Conservation (phyloP, 2,329 filamentous ascomycete species). For the Xylariaceae sp. region DNA sequence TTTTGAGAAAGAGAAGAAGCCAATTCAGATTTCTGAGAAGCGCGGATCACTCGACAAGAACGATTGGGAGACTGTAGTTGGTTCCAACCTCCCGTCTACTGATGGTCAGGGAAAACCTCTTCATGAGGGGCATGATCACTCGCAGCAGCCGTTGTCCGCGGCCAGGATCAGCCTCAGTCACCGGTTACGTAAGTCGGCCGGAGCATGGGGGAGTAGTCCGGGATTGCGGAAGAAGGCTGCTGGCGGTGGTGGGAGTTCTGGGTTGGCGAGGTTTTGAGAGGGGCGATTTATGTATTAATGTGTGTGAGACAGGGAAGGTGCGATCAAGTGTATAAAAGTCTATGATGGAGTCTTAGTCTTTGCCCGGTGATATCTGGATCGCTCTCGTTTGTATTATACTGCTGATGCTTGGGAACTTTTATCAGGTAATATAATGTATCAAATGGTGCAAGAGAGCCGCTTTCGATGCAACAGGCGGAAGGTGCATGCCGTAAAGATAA, state of each 20-base stretch:
- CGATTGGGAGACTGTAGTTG: constrained; percentile 36
- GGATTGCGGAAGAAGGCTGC: constrained; percentile 37
- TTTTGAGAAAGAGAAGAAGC: constrained; percentile 2
- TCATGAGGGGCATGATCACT: constrained; percentile 13
- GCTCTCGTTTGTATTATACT: too few species aligned
- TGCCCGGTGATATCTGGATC: too few species aligned
- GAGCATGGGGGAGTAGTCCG: constrained; percentile 43
- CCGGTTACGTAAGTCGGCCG: constrained; percentile 46
- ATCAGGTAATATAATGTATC: too few species aligned
- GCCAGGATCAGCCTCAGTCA: constrained; percentile 48
- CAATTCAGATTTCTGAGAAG: constrained; percentile 16
- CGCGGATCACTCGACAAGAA: constrained; percentile 29
- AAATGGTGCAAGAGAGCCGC: too few species aligned
- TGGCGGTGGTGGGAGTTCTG: constrained; percentile 13
- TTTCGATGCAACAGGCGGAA: too few species aligned
- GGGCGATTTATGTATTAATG: too few species aligned
- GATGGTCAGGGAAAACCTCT: constrained; percentile 29
- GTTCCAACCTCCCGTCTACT: constrained; percentile 22
- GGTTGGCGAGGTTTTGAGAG: constrained; percentile 16
- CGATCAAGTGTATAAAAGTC: too few species aligned
- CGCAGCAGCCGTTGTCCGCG: constrained; percentile 34
- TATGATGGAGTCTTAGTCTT: too few species aligned
- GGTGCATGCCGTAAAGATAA: too few species aligned
- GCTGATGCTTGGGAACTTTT: too few species aligned
- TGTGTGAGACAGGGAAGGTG: too few species aligned